Conservation (phyloP, 306 rosid species). For the Potentilla sterilis region DNA sequence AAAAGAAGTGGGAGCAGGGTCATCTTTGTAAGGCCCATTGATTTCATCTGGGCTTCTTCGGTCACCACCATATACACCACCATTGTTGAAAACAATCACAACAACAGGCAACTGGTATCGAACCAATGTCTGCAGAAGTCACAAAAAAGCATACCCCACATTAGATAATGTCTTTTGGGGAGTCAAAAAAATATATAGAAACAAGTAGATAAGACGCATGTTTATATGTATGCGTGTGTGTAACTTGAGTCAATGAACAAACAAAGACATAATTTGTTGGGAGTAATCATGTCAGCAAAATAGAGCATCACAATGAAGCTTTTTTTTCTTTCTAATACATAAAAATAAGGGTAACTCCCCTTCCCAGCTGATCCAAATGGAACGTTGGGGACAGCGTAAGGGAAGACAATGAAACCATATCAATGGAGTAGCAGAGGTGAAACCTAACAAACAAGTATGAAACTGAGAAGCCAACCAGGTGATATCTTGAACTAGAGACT, state of each 20-base stretch:
- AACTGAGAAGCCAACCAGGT: too few relatives aligned
- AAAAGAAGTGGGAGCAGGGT: conserved; percentile 93
- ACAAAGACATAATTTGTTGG: too few relatives aligned
- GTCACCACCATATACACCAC: conserved; percentile 78
- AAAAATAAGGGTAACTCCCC: too few relatives aligned
- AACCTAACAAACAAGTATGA: too few relatives aligned
- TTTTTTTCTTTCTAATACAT: too few relatives aligned
- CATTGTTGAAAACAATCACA: conserved; percentile 92
- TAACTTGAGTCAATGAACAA: background rate
- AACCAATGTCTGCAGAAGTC: conserved; percentile 73
- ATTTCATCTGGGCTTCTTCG: conserved; percentile 67
- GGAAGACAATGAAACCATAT: too few relatives aligned
- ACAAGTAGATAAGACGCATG: background rate
- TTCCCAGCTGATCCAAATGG: too few relatives aligned
- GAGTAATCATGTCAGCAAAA: background rate
- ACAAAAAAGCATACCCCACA: background rate
- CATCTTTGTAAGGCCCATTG: conserved; percentile 77
- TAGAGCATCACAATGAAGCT: background rate
- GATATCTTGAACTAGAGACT: too few relatives aligned
- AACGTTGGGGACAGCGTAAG: too few relatives aligned
- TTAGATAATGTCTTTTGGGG: conserved; percentile 5
- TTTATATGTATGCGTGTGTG: background rate
- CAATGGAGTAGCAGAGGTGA: too few relatives aligned
- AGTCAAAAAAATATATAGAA: background rate
- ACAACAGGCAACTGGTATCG: conserved; percentile 87